A percentile compares a stretch with the other conserved stretches of the same genome.
phyloP scores from a whole-genome alignment of 2,329 filamentous ascomycete species.

The Furcasterigmium furcatum region DNA sequence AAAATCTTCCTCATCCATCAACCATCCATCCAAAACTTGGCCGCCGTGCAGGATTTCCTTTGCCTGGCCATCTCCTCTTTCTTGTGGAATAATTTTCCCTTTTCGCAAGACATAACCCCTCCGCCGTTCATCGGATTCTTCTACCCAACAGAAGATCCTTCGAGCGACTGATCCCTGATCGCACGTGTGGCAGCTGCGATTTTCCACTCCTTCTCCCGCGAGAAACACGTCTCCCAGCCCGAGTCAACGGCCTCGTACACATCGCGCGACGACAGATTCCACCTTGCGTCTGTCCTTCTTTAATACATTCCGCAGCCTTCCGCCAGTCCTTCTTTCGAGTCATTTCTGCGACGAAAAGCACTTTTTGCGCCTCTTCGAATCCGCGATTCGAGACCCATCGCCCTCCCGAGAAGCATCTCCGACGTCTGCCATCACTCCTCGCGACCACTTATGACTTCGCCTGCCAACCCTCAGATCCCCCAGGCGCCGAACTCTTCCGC shows the following conservation, averaged over 20 bases:
- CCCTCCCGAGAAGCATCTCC: not conserved
- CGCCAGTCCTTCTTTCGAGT: slow-evolving; percentile 11
- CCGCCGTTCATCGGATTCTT: slow-evolving; percentile 6
- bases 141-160: not conserved
- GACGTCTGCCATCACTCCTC: not conserved
- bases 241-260: not conserved
- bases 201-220: slow-evolving; percentile 12
- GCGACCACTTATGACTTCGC: slow-evolving; percentile 55
- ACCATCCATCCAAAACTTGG: slow-evolving; percentile 10
- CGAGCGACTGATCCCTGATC: slow-evolving; percentile 1
- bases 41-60: slow-evolving; percentile 12
- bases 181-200: slow-evolving; percentile 12
- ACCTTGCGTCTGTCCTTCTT: slow-evolving; percentile 4
- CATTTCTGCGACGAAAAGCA: not conserved
- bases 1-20: slow-evolving; percentile 12
- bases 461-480: slow-evolving; percentile 51
- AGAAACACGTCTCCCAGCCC: slow-evolving; percentile 4
- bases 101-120: slow-evolving; percentile 17
- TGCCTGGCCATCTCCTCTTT: slow-evolving; percentile 13
- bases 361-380: slow-evolving; percentile 15
- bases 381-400: slow-evolving; percentile 22
- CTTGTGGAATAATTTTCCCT: slow-evolving; percentile 13
- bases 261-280: slow-evolving; percentile 5
- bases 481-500: slow-evolving; percentile 55
- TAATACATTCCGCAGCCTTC: not conserved